Conservation (phyloP, 2,329 filamentous ascomycete genomes). For the Colletotrichum gigasporum region DNA sequence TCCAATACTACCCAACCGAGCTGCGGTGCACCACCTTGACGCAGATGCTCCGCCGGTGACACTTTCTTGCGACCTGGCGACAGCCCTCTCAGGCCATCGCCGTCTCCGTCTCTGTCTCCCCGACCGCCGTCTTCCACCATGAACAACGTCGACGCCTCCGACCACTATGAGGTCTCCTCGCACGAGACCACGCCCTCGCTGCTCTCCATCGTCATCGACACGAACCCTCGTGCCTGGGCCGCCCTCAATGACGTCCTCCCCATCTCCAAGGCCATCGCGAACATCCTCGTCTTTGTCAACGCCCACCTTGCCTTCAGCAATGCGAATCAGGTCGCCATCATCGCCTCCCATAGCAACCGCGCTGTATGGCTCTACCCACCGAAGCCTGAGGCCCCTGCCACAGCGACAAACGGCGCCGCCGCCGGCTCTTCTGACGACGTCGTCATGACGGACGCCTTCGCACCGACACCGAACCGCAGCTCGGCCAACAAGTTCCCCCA, state of each 20-base stretch:
- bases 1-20: background rate
- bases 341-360: slow-evolving; percentile 88
- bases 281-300: slow-evolving; percentile 95
- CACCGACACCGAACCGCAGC: slow-evolving; percentile 43
- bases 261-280: slow-evolving; percentile 83
- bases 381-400: slow-evolving; percentile 39
- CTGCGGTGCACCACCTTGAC: too few species aligned
- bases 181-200: slow-evolving; percentile 77
- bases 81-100: slow-evolving; percentile 21
- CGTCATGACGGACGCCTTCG: slow-evolving; percentile 61
- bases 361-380: slow-evolving; percentile 90
- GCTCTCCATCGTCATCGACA: slow-evolving; percentile 91
- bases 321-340: slow-evolving; percentile 89
- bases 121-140: slow-evolving; percentile 47
- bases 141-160: slow-evolving; percentile 66
- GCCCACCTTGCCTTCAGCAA: slow-evolving; percentile 95
- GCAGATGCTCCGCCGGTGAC: slow-evolving; percentile 24
- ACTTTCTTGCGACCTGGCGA: slow-evolving; percentile 23
- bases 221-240: slow-evolving; percentile 94
- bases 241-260: slow-evolving; percentile 78
- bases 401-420: slow-evolving; percentile 31
- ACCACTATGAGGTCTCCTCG: slow-evolving; percentile 66
- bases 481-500: slow-evolving; percentile 92
- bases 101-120: background rate
- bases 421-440: slow-evolving; percentile 59